A percentile compares a stretch with the other conserved stretches of the same genome.
Conservation (phyloP, 1,284 basidiomycete genomes). For the Gymnopus androsaceus region DNA sequence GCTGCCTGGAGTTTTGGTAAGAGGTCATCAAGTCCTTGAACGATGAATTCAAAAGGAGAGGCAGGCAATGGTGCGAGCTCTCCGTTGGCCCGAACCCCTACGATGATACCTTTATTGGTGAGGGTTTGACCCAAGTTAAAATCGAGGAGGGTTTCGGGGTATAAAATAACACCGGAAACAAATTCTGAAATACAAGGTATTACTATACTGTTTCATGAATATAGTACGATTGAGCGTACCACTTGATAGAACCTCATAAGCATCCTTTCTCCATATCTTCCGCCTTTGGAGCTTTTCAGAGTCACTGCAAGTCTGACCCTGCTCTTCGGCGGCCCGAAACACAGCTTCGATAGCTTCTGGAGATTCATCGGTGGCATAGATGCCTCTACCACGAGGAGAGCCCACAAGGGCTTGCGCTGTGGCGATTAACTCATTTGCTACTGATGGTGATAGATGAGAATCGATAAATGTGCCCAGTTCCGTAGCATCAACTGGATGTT, state of each 20-base stretch:
- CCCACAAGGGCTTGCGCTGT: conserved; percentile 44
- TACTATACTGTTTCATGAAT: neutral
- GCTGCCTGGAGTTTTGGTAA: conserved; percentile 44
- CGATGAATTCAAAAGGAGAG: conserved; percentile 46
- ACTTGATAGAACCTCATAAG: conserved; percentile 44
- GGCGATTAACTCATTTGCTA: conserved; percentile 43
- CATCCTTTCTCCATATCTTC: conserved; percentile 43
- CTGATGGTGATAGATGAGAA: conserved; percentile 41
- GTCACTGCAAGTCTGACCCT: conserved; percentile 36
- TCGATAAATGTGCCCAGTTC: conserved; percentile 33
- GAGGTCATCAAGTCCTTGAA: conserved; percentile 52
- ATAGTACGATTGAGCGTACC: conserved; percentile 28
- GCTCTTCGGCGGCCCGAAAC: conserved; percentile 37
- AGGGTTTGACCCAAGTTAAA: conserved; percentile 48
- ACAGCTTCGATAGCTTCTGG: conserved; percentile 45
- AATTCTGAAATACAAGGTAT: conserved; percentile 34
- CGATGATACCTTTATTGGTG: conserved; percentile 45
- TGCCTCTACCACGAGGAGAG: conserved; percentile 49
- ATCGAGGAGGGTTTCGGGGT: conserved; percentile 48
- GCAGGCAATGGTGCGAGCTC: conserved; percentile 48
- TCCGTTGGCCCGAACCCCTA: conserved; percentile 52
- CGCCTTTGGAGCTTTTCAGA: conserved; percentile 36
- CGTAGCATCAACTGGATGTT: conserved; percentile 17
- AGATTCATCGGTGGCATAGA: conserved; percentile 57
- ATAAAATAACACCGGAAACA: conserved; percentile 53